phyloP scores from a whole-genome alignment of 2,329 filamentous ascomycete species.

The Xylariaceae sp. region DNA sequence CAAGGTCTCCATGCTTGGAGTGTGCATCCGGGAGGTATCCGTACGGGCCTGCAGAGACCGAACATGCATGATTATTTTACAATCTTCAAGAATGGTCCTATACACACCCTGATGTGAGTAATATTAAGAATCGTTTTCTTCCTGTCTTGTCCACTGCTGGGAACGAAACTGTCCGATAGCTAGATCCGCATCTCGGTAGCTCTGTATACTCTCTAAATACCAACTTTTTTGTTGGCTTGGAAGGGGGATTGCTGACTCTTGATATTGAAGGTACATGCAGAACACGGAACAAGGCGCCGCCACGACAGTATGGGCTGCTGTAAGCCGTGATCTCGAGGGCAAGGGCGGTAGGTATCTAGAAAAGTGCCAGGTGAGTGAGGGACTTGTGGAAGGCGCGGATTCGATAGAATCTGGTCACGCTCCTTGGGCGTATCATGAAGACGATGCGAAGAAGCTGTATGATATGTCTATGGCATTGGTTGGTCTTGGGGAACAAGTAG shows the following conservation, averaged over 20 bases:
- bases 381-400: slow-evolving; percentile 1
- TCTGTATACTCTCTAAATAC: not conserved
- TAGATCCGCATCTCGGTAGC: not conserved
- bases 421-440: slow-evolving; percentile 10
- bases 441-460: slow-evolving; percentile 16
- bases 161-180: not conserved
- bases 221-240: no score
- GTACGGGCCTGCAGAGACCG: slow-evolving; percentile 17
- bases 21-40: slow-evolving; percentile 51
- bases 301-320: slow-evolving; percentile 48
- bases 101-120: slow-evolving; percentile 13
- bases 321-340: slow-evolving; percentile 46
- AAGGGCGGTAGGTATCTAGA: slow-evolving; percentile 48
- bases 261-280: slow-evolving; percentile 40
- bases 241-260: not conserved
- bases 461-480: slow-evolving; percentile 5
- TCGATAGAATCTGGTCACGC: slow-evolving; percentile 5
- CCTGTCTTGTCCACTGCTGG: not conserved
- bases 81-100: slow-evolving; percentile 7
- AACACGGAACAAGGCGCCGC: slow-evolving; percentile 50
- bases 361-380: slow-evolving; percentile 14
- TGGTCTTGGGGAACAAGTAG: not conserved
- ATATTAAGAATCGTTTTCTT: not conserved
- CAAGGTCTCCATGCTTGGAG: slow-evolving; percentile 50
- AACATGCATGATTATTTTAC: slow-evolving; percentile 13